Conservation (phyloP, 805 yeast genomes). For the Danielia reshetovae region DNA sequence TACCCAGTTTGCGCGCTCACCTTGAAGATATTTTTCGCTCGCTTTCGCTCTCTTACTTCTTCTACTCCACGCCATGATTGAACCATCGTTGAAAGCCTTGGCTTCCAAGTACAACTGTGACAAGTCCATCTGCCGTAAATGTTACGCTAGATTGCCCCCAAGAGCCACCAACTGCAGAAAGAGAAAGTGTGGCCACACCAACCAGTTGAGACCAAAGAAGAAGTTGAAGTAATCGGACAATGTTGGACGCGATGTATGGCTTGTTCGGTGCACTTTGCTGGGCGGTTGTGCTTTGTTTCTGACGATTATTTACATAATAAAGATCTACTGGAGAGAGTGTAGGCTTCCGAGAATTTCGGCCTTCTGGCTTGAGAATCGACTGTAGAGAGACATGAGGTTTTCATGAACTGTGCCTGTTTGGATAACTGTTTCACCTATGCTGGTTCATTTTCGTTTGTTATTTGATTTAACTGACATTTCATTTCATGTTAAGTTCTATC, state of each 20-base stretch:
- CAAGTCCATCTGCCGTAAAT: slow-evolving; percentile 97
- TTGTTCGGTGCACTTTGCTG: too few relatives aligned
- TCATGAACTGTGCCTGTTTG: too few relatives aligned
- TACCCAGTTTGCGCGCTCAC: too few relatives aligned
- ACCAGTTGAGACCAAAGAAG: slow-evolving; percentile 99
- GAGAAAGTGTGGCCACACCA: slow-evolving; percentile 99
- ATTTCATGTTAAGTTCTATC: too few relatives aligned
- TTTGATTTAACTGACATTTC: too few relatives aligned
- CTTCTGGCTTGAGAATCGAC: too few relatives aligned
- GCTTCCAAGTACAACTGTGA: slow-evolving; percentile 99
- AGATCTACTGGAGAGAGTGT: background rate
- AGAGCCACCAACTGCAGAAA: slow-evolving; percentile 99
- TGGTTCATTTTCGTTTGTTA: too few relatives aligned
- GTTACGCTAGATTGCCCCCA: slow-evolving; percentile 99
- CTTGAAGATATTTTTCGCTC: too few relatives aligned
- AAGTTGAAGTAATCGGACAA: slow-evolving; percentile 76
- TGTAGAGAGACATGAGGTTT: too few relatives aligned
- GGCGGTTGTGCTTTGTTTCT: background rate
- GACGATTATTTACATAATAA: background rate
- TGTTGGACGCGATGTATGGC: too few relatives aligned
- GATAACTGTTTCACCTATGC: too few relatives aligned
- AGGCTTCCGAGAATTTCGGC: too few relatives aligned
- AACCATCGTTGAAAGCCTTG: slow-evolving; percentile 98
- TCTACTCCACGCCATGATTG: slow-evolving; percentile 58
- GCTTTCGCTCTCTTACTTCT: slow-evolving; percentile 11